A percentile compares a stretch with the other conserved stretches of the same genome.
phyloP scores from a whole-genome alignment of 2,329 filamentous ascomycete genomes.

The Stagonosporopsis rhizophila region DNA sequence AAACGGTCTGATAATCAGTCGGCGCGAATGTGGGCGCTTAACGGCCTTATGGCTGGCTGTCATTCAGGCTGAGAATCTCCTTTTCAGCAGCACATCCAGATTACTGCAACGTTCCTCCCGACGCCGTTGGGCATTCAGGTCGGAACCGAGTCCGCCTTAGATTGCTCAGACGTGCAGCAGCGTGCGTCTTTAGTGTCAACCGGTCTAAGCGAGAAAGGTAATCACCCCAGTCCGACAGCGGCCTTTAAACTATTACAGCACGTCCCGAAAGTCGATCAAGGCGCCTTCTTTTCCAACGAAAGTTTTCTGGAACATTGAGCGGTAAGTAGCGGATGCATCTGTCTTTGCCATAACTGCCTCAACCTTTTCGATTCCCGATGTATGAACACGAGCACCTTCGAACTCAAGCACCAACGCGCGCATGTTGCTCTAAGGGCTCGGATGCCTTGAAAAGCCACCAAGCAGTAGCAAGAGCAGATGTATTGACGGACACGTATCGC shows the following conservation, averaged over 20 bases:
- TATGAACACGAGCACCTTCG: neutral
- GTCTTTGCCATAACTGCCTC: neutral
- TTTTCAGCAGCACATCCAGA: neutral
- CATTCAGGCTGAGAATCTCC: neutral
- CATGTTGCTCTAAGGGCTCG: neutral
- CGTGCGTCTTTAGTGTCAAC: constrained; percentile 38
- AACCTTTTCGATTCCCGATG: neutral
- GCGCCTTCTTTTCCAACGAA: neutral
- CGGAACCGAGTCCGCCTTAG: constrained; percentile 34
- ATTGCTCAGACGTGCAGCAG: constrained; percentile 33
- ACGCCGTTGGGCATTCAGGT: constrained; percentile 27
- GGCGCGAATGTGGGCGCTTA: constrained; percentile 18
- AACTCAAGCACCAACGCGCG: neutral
- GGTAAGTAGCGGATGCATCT: neutral
- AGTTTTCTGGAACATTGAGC: neutral
- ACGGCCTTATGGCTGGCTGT: neutral
- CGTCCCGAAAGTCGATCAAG: neutral
- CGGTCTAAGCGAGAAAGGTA: constrained; percentile 34
- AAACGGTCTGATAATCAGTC: constrained; percentile 9
- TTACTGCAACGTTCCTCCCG: neutral
- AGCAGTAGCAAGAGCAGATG: neutral
- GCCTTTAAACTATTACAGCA: constrained; percentile 19
- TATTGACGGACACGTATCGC: neutral
- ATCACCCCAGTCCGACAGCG: constrained; percentile 28
- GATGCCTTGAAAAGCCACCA: neutral